Evolutionary conservation across 805 yeast species (phyloP), one percentile per base, ranked within the genome.

Genomic region (Lipomyces mesembrius): DNA sequence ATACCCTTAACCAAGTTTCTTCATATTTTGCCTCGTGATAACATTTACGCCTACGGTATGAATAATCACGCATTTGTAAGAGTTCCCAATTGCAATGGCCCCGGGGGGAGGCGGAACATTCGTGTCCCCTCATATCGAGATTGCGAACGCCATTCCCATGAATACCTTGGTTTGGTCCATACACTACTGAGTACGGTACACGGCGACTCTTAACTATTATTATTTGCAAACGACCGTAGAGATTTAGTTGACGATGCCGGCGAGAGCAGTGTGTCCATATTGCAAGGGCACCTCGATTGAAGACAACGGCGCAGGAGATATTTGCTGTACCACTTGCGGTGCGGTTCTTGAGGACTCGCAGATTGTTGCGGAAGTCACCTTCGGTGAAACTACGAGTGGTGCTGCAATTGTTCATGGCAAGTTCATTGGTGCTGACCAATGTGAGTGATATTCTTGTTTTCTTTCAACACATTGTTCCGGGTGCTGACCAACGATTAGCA

Each of bases 321-420:
- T 91, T 37, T 88, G 92, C 12, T 95, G 99, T 81, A 81, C 83
- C 52, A 76, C 79, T 43, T 95, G 99, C 85, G 98, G 98, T 77
- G 80, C 87, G 25, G 98, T 95, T 37, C 84, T 85, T 65, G 97
- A 92, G 71, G 98, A 93, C 75, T 90, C 92, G 74, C 97, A 96
- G 25, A 94, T 95, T 71, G 98, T 96, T 11, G 88, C 96, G 7
- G 99, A 95, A 76, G 95, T 96, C 62, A 90, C 95, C 12, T 95
- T 93, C 79, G 95, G 96, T 56, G 99, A 96, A 75, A 84, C 93
- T 1, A 84, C 96, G 22, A 84, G 89, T 32, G 99, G 99, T 73
- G 98, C 97, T 14, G 97, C 99, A 46, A 87, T 90, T 60, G 97
- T 95, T 1, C 97, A 94, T 72, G 99, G 99, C 75, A 87, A 96